Evolutionary conservation across 768 basidiomycete species (phyloP).

Genomic region (Mycena vulgaris): DNA sequence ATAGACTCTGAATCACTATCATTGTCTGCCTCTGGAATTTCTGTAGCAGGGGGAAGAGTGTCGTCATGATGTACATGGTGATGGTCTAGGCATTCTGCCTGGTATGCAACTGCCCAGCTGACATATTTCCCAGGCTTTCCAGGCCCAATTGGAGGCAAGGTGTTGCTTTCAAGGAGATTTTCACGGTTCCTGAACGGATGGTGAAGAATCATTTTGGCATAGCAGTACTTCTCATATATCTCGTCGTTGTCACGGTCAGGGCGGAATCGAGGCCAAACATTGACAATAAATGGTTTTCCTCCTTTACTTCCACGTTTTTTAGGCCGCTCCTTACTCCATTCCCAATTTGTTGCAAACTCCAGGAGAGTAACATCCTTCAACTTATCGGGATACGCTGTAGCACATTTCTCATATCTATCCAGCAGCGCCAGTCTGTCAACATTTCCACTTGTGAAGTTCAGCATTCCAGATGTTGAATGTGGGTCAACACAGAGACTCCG

Average conservation of each 20-base stretch:
- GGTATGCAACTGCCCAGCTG: slow-evolving; percentile 35
- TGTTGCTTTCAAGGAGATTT: slow-evolving; percentile 2
- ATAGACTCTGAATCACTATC: slow-evolving; percentile 37
- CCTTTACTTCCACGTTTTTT: slow-evolving; percentile 1
- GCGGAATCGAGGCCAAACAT: too few relatives aligned
- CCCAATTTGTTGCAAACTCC: slow-evolving; percentile 32
- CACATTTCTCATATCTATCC: background rate
- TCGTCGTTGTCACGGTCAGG: too few relatives aligned
- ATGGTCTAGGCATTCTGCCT: slow-evolving; percentile 15
- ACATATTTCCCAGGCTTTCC: slow-evolving; percentile 1
- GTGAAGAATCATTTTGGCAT: too few relatives aligned
- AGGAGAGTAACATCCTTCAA: slow-evolving; percentile 18
- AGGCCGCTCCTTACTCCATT: background rate
- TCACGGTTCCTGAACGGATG: slow-evolving; percentile 27
- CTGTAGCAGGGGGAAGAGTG: slow-evolving; percentile 6
- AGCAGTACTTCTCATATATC: too few relatives aligned
- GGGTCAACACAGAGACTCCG: slow-evolving; percentile 29
- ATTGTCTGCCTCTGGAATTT: slow-evolving; percentile 3
- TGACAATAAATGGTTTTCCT: slow-evolving; percentile 29
- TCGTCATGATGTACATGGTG: slow-evolving; percentile 24
- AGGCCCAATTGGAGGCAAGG: background rate
- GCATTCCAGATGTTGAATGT: background rate
- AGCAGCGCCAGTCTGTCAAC: background rate
- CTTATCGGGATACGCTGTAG: background rate
- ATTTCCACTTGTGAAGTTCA: background rate